Evolutionary conservation across 208 protist genomes (phyloP), one percentile per base, ranked within the genome.

Genomic region (Crithidia fasciculata): DNA sequence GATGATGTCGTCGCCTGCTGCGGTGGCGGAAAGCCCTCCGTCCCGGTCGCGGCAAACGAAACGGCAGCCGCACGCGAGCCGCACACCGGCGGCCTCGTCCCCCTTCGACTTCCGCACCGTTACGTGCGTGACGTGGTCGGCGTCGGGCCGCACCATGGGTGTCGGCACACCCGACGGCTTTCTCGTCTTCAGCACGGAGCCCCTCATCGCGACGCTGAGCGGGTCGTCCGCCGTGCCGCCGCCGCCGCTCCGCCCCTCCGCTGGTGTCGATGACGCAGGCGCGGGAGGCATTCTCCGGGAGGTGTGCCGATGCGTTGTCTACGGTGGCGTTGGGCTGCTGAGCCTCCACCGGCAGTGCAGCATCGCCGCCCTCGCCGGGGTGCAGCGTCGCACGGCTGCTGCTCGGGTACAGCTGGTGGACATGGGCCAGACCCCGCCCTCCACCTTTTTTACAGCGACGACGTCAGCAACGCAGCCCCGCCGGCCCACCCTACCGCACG

Each of bases 111-210:
- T 83, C 47, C 69, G 69, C 70, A 83, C 78, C 8, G 81, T 94
- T 50, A 89, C 85, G 39, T 94, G 89, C 62, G 65, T 94, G 54
- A 53, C 84, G 54, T 94, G 89, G 89, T 85, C 82, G 5, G 71
- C 73, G 37, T 87, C 82, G 6, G 89, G 86, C 4, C 81, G 78
- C 54, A 88, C 82, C 76, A 57, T 95, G 13, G 86, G 72, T 16
- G 64, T 95, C 13, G 90, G 90, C 41, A 83, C 89, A 2, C 69
- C 76, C 13, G 64, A 81, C 74, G 90, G 90, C 47, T 85, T 95
- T 50, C 62, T 89, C 28, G 62, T 92, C 52, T 95, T 86, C 82
- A 94, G 89, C 74, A 88, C 83, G 8, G 89, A 92, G 76, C 56
- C 72, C 0, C 57, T 80, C 41, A 5, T 72, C 19, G 69, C 43